A percentile compares a stretch with the other conserved stretches of the same genome.
Evolutionary conservation across 805 yeast species (phyloP).

Genomic region (Metschnikowia gelsemii): DNA sequence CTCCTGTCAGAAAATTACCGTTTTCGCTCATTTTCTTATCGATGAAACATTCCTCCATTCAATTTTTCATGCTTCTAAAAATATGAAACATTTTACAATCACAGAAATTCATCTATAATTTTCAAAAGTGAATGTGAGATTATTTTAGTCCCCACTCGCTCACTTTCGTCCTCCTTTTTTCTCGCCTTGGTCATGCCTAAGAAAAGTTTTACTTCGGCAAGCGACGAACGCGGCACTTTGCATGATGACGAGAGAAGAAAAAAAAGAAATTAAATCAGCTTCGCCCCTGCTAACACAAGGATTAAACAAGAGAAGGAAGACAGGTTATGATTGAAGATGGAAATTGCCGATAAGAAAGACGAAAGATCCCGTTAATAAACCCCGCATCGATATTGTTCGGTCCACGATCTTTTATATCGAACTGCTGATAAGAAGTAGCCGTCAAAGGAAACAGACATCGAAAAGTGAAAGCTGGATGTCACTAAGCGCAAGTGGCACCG

Average conservation of each 20-base stretch:
- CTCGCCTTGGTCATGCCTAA: background rate
- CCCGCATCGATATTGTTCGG: background rate
- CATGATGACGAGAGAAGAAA: background rate
- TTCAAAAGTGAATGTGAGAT: background rate
- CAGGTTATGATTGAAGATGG: background rate
- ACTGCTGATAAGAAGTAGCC: slow-evolving; percentile 9
- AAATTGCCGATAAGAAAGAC: background rate
- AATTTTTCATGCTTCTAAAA: too few relatives aligned
- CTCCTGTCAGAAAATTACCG: too few relatives aligned
- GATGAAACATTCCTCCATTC: too few relatives aligned
- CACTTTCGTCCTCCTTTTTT: background rate
- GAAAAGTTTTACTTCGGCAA: background rate
- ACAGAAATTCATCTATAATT: background rate
- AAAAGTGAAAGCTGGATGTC: background rate
- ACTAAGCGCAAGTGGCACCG: slow-evolving; percentile 13
- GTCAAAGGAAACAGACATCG: slow-evolving; percentile 8
- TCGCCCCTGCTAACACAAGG: background rate
- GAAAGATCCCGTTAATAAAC: background rate
- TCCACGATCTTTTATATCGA: background rate
- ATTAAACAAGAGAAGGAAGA: background rate
- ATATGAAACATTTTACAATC: too few relatives aligned
- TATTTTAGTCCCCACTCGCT: background rate
- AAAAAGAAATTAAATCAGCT: background rate
- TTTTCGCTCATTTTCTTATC: too few relatives aligned
- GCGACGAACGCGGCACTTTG: slow-evolving; percentile 1